These are phyloP conservation scores for Corynascus novoguineensis DNA, from an alignment of 495 filamentous ascomycete genomes.

Conservation along the genomic window DNA sequence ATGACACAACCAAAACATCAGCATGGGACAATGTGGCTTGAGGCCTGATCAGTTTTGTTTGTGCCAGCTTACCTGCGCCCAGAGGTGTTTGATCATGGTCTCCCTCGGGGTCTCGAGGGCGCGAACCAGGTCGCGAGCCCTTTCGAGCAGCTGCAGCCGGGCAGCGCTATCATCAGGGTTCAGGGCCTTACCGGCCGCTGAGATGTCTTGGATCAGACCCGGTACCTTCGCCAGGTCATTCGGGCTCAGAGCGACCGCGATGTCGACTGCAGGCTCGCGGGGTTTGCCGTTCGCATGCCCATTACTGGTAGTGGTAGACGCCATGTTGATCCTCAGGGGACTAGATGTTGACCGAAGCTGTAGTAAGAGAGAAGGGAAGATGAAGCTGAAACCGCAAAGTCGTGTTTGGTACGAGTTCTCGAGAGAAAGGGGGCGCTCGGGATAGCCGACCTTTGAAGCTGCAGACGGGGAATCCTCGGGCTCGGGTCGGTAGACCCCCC, in stretches of 20 bases:
- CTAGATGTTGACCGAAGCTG: too few relatives aligned
- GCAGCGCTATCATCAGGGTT: constrained; percentile 6
- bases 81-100: constrained; percentile 32
- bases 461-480: too few relatives aligned
- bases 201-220: constrained; percentile 17
- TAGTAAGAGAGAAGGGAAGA: not conserved
- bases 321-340: not conserved
- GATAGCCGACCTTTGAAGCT: too few relatives aligned
- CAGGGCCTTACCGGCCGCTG: not conserved
- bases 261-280: not conserved
- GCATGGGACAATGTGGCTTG: not conserved
- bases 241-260: not conserved
- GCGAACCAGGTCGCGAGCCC: constrained; percentile 24
- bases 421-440: too few relatives aligned
- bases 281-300: not conserved
- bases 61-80: constrained; percentile 31
- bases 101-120: constrained; percentile 35
- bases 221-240: constrained; percentile 9
- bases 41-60: too few relatives aligned
- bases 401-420: too few relatives aligned
- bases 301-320: not conserved
- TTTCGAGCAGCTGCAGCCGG: constrained; percentile 21
- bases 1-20: not conserved
- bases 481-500: too few relatives aligned
- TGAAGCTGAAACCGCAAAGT: too few relatives aligned